Conservation (phyloP, 805 yeast species). For the Pichia gijzeniarum region DNA sequence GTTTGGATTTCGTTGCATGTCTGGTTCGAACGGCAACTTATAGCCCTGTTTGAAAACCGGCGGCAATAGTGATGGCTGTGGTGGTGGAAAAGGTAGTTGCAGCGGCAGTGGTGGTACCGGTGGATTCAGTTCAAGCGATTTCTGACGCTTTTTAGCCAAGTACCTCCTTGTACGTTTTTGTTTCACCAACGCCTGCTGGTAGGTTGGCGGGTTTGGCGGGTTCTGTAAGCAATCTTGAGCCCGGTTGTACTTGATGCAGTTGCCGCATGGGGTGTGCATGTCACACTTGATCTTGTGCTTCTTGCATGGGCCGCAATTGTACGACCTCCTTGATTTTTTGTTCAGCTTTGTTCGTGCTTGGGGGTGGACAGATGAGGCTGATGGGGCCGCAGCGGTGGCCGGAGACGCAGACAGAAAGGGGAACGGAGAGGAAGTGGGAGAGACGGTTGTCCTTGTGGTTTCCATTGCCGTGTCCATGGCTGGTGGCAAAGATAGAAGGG, state of each 20-base stretch:
- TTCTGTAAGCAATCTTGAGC: constrained; percentile 10
- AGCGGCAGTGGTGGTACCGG: too few species aligned
- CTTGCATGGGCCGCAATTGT: constrained; percentile 52
- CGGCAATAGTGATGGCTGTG: too few species aligned
- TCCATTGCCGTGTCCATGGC: too few species aligned
- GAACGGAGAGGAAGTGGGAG: too few species aligned
- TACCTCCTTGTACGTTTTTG: constrained; percentile 15
- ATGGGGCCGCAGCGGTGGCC: background rate
- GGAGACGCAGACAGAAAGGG: too few species aligned
- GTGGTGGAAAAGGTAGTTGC: too few species aligned
- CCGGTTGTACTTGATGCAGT: constrained; percentile 29
- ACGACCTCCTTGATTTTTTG: constrained; percentile 42
- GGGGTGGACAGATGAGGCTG: background rate
- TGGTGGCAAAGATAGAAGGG: too few species aligned
- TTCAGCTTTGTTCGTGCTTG: background rate
- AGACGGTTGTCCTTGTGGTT: too few species aligned
- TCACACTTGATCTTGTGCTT: constrained; percentile 50
- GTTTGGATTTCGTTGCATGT: too few species aligned
- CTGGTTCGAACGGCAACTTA: too few species aligned
- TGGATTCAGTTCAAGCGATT: background rate
- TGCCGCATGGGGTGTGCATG: constrained; percentile 40
- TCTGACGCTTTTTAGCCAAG: constrained; percentile 1
- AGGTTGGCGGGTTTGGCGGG: constrained; percentile 23
- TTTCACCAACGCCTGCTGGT: constrained; percentile 14
- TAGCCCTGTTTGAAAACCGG: too few species aligned